Base-by-base conservation (phyloP, 768 basidiomycete species). In the Kockovaella imperatae region DNA sequence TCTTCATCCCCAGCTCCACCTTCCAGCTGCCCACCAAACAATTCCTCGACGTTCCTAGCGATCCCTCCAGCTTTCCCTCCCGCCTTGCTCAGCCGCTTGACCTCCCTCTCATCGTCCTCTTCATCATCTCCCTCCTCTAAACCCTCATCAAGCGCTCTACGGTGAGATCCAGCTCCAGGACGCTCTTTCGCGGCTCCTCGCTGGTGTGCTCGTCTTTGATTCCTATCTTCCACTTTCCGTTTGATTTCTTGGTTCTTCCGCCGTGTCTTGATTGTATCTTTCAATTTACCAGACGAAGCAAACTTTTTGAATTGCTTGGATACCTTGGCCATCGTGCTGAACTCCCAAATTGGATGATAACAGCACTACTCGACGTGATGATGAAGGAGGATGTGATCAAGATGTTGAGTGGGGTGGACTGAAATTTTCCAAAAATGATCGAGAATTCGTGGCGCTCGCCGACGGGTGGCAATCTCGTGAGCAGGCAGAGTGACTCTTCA, bases 291-390 rank as follows among this genome's bases (percentile, higher is more conserved):
- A 50, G 85, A 87, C 3, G 86, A 76, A 7, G 83, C 85, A 59
- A 91, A 91, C 73, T 91, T 89, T 65, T 83, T 82, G 10, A 84
- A 84, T 0, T 86, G 80, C 72, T 91, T 91, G 31, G 79, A 73
- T 17, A 81, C 79, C 58, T 84, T 87, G 47, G 57, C 62, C 70
- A 70, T 70, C 5, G 15, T 62, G 49, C n/a, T n/a, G n/a, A n/a
- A n/a, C n/a, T n/a, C n/a, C n/a, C n/a, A n/a, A n/a, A n/a, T n/a
- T n/a, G n/a, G n/a, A n/a, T n/a, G n/a, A n/a, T n/a, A n/a, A n/a
- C n/a, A n/a, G n/a, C n/a, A n/a, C n/a, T n/a, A n/a, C n/a, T n/a
- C n/a, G n/a, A n/a, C n/a, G n/a, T n/a, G n/a, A n/a, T n/a, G n/a
- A n/a, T n/a, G n/a, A n/a, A n/a, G n/a, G n/a, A n/a, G n/a, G n/a